Percentiles rank a stretch among this genome's conserved stretches.
Conservation (phyloP, 1,139 yeast genomes). For the Geotrichum histeridarum region DNA sequence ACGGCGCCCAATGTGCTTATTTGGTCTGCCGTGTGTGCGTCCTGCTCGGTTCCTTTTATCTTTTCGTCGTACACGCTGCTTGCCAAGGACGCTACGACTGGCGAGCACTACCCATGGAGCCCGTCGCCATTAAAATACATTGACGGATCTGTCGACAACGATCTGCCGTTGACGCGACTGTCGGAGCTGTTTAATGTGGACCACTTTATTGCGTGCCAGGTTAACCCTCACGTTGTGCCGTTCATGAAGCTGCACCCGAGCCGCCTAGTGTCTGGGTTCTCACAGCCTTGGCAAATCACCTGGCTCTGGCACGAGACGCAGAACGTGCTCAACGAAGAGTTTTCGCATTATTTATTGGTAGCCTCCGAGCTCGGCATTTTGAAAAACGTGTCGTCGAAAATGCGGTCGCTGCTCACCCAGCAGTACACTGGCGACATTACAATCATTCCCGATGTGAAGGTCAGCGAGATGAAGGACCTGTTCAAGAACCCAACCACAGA, state of each 20-base stretch:
- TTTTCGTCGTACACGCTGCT: conserved; percentile 82
- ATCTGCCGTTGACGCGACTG: conserved; percentile 79
- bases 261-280: background rate
- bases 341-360: conserved; percentile 70
- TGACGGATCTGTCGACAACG: conserved; percentile 95
- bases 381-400: conserved; percentile 63
- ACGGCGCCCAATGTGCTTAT: conserved; percentile 93
- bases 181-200: conserved; percentile 96
- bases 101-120: conserved; percentile 72
- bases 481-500: conserved; percentile 77
- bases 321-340: conserved; percentile 60
- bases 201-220: conserved; percentile 95
- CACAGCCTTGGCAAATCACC: background rate
- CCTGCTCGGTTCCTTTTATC: conserved; percentile 88
- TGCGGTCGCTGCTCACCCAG: conserved; percentile 73
- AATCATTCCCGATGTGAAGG: conserved; percentile 67
- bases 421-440: conserved; percentile 92
- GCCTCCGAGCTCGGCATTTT: conserved; percentile 71
- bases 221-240: conserved; percentile 93
- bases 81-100: conserved; percentile 72
- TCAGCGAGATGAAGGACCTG: conserved; percentile 56
- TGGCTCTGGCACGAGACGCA: conserved; percentile 49
- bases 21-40: conserved; percentile 95
- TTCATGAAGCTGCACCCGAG: conserved; percentile 44
- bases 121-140: conserved; percentile 77